These are phyloP conservation scores for Karstenula rhodostoma DNA, from an alignment of 2,329 filamentous ascomycete genomes.

Conservation along the genomic window DNA sequence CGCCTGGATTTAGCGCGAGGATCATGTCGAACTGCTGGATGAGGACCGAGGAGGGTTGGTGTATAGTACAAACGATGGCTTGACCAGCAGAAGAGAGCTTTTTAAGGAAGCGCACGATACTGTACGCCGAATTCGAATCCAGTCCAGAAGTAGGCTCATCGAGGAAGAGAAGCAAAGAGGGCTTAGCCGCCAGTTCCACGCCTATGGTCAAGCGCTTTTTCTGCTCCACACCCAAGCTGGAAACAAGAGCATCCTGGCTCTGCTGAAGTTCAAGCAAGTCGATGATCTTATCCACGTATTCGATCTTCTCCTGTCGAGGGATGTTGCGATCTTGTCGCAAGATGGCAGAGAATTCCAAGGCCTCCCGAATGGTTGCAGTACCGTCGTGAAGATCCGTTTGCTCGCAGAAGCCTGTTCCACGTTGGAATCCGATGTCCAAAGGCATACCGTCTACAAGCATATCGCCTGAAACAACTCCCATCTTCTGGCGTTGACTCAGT, in stretches of 20 bases:
- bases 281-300: slow-evolving; percentile 72
- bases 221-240: slow-evolving; percentile 72
- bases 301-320: slow-evolving; percentile 67
- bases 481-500: slow-evolving; percentile 74
- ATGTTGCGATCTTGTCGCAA: slow-evolving; percentile 66
- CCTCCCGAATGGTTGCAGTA: slow-evolving; percentile 72
- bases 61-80: slow-evolving; percentile 77
- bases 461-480: slow-evolving; percentile 70
- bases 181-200: slow-evolving; percentile 70
- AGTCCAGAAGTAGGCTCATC: slow-evolving; percentile 77
- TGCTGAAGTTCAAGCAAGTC: slow-evolving; percentile 70
- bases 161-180: slow-evolving; percentile 72
- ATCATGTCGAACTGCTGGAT: slow-evolving; percentile 79
- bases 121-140: slow-evolving; percentile 73
- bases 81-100: slow-evolving; percentile 73
- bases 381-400: slow-evolving; percentile 76
- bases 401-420: slow-evolving; percentile 75
- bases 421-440: slow-evolving; percentile 70
- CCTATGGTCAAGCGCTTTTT: slow-evolving; percentile 77
- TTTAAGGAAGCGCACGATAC: slow-evolving; percentile 72
- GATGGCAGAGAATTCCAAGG: slow-evolving; percentile 73
- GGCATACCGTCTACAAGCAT: slow-evolving; percentile 75
- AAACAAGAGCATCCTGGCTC: slow-evolving; percentile 72
- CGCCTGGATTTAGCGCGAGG: slow-evolving; percentile 70
- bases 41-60: slow-evolving; percentile 73